A percentile compares a stretch with the other conserved stretches of the same genome.
These are phyloP conservation scores for Suhomyces coccinellae DNA, from an alignment of 1,139 yeast genomes.

Conservation along the genomic window DNA sequence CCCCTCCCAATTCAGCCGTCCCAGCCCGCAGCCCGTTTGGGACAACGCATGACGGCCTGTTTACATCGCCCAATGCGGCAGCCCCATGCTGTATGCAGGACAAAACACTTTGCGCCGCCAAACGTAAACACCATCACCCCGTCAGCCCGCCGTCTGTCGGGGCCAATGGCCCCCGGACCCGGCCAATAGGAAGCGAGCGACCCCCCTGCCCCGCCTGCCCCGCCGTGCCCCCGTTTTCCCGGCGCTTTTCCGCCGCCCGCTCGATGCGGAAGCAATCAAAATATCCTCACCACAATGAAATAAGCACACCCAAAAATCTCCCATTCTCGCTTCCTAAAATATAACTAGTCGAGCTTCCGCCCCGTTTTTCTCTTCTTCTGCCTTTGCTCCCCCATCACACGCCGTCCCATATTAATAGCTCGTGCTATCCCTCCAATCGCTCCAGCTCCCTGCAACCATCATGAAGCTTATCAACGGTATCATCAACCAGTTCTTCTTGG, in stretches of 20 bases:
- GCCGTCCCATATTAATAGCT: neutral
- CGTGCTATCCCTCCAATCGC: neutral
- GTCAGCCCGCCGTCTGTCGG: neutral
- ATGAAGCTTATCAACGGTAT: slow-evolving; percentile 40
- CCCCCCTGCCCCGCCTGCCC: neutral
- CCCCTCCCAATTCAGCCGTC: slow-evolving; percentile 7
- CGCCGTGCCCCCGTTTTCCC: neutral
- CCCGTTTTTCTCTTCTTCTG: neutral
- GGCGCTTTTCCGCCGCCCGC: neutral
- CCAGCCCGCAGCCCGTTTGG: slow-evolving; percentile 4
- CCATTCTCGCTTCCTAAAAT: slow-evolving; percentile 5
- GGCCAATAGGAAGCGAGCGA: neutral
- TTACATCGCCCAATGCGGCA: slow-evolving; percentile 4
- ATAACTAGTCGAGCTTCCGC: slow-evolving; percentile 6
- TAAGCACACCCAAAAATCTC: slow-evolving; percentile 8
- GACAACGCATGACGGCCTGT: slow-evolving; percentile 7
- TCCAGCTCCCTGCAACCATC: neutral
- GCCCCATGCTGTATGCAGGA: neutral
- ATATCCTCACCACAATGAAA: slow-evolving; percentile 10
- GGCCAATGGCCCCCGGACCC: neutral
- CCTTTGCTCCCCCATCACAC: neutral
- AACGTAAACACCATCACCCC: neutral
- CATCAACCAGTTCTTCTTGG: slow-evolving; percentile 43
- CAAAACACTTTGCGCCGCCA: neutral
- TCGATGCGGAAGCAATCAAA: slow-evolving; percentile 12